These are phyloP conservation scores for Trichopus zeylanicus DNA, from an alignment of 116 monocot species.

Conservation along the genomic window DNA sequence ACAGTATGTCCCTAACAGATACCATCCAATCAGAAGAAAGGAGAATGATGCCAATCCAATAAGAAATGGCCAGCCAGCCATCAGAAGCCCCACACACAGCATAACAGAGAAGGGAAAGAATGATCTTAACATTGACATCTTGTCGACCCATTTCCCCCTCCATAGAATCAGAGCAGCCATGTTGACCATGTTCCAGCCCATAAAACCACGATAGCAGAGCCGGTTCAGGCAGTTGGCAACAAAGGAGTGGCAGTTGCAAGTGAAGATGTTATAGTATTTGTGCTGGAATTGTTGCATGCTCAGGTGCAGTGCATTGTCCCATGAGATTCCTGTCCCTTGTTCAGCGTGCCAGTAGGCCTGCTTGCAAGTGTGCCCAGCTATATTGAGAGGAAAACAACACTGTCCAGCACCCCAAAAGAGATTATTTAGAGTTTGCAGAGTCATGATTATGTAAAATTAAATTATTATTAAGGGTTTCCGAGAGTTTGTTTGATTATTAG, in stretches of 20 bases:
- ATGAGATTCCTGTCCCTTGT: conserved; percentile 16
- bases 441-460: no score
- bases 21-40: conserved; percentile 61
- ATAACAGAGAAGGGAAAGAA: conserved; percentile 45
- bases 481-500: no score
- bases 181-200: conserved; percentile 79
- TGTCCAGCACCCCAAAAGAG: no score
- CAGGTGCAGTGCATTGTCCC: conserved; percentile 75
- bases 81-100: conserved; percentile 33
- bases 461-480: no score
- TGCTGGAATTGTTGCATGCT: conserved; percentile 82
- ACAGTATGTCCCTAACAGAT: conserved; percentile 77
- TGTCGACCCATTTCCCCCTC: conserved; percentile 65
- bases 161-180: conserved; percentile 56
- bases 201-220: conserved; percentile 38
- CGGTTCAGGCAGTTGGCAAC: conserved; percentile 76
- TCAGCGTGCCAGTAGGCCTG: conserved; percentile 5
- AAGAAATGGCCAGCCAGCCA: conserved; percentile 52
- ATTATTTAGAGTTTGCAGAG: no score
- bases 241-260: conserved; percentile 97
- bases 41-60: conserved; percentile 23
- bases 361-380: no score
- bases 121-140: conserved; percentile 38
- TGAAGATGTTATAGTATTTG: conserved; percentile 69
- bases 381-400: no score